Percentiles rank a stretch among this genome's conserved stretches.
phyloP scores from a whole-genome alignment of 2,329 filamentous ascomycete genomes.

The Apiospora marii region DNA sequence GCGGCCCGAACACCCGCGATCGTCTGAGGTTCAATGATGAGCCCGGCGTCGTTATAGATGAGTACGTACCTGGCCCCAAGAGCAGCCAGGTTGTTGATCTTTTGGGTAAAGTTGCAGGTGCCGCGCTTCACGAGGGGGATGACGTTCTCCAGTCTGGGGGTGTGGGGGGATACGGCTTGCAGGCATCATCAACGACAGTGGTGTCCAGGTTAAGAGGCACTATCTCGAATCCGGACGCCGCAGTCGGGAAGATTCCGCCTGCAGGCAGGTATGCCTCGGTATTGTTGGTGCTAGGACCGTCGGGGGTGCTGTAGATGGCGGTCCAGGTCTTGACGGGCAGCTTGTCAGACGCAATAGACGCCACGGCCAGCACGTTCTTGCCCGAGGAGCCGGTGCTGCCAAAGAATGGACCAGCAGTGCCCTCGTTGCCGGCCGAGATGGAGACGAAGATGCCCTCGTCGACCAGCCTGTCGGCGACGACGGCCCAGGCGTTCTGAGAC shows the following conservation, averaged over 20 bases:
- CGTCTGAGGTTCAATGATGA: conserved; percentile 28
- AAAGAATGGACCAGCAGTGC: conserved; percentile 56
- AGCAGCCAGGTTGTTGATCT: conserved; percentile 39
- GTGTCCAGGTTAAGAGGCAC: conserved; percentile 39
- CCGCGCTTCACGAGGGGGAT: conserved; percentile 44
- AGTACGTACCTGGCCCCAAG: conserved; percentile 41
- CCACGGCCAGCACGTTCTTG: conserved; percentile 52
- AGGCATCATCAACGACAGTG: conserved; percentile 37
- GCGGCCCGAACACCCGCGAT: conserved; percentile 28
- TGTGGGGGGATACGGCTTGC: conserved; percentile 36
- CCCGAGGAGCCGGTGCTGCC: conserved; percentile 50
- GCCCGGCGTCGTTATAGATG: conserved; percentile 41
- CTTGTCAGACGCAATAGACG: conserved; percentile 48
- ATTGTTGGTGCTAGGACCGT: conserved; percentile 35
- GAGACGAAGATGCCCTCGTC: conserved; percentile 57
- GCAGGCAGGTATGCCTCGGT: conserved; percentile 46
- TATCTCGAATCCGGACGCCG: conserved; percentile 46
- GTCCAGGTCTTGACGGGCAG: conserved; percentile 41
- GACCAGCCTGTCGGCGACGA: conserved; percentile 49
- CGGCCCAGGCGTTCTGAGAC: conserved; percentile 46
- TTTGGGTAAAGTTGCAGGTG: conserved; percentile 40
- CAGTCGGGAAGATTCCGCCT: conserved; percentile 42
- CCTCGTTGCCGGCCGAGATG: conserved; percentile 61
- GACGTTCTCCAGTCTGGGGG: conserved; percentile 33
- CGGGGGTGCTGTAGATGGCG: conserved; percentile 40